phyloP scores from a whole-genome alignment of 352 stramenopile genomes.

The Globisporangium perplexum region DNA sequence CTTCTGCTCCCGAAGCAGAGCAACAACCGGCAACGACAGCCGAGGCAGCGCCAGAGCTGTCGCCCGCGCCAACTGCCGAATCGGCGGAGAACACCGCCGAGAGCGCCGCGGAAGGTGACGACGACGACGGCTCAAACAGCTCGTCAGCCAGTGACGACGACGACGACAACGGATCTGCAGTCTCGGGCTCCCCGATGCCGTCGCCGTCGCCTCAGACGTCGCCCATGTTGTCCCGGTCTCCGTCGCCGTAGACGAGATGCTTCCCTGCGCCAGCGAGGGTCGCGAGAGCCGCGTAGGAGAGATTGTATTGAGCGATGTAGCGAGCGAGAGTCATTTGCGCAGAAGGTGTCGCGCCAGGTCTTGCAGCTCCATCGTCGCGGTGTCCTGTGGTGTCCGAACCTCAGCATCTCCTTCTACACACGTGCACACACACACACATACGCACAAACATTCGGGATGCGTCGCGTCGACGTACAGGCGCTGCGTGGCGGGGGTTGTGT shows the following conservation, averaged over 20 bases:
- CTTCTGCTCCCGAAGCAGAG: neutral
- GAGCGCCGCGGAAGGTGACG: conserved; percentile 21
- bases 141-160: conserved; percentile 20
- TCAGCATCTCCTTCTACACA: neutral
- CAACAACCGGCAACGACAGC: neutral
- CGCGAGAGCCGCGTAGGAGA: neutral
- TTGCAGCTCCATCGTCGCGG: conserved; percentile 29
- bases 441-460: too few species aligned
- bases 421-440: neutral
- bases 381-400: conserved; percentile 14
- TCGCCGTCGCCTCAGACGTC: conserved; percentile 49
- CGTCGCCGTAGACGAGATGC: conserved; percentile 28
- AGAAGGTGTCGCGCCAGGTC: conserved; percentile 21
- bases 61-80: conserved; percentile 1
- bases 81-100: conserved; percentile 15
- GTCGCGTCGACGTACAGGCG: conserved; percentile 29
- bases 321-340: conserved; percentile 23
- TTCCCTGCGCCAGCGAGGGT: neutral
- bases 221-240: conserved; percentile 50
- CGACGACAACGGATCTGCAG: conserved; percentile 50
- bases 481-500: conserved; percentile 48
- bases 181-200: conserved; percentile 50
- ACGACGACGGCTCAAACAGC: conserved; percentile 38
- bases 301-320: neutral
- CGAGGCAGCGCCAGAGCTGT: neutral